These are phyloP conservation scores for Gloeopeniophorella convolvens DNA, from an alignment of 768 basidiomycete genomes.

Conservation along the genomic window DNA sequence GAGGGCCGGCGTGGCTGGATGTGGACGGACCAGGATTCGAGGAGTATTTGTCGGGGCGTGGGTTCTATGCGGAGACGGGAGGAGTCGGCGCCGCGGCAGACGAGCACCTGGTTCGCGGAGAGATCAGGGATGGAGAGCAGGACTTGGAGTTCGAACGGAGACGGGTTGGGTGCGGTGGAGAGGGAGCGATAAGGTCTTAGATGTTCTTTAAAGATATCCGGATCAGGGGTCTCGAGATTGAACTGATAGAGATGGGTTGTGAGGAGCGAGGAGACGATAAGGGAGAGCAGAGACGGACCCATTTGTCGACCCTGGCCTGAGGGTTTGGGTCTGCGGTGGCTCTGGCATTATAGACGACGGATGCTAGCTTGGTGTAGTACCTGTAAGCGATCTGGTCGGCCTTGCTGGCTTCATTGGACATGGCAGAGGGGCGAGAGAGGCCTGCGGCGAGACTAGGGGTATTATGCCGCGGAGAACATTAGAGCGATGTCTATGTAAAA, in stretches of 20 bases:
- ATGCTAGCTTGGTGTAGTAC: constrained; percentile 77
- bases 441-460: constrained; percentile 11
- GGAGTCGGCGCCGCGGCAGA: constrained; percentile 48
- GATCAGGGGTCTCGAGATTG: constrained; percentile 75
- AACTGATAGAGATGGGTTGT: constrained; percentile 41
- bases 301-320: constrained; percentile 64
- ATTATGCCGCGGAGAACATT: constrained; percentile 20
- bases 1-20: constrained; percentile 29
- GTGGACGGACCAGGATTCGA: constrained; percentile 62
- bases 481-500: constrained; percentile 7
- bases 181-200: constrained; percentile 57
- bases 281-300: constrained; percentile 49
- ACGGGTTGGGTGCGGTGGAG: constrained; percentile 34
- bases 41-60: constrained; percentile 58
- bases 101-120: constrained; percentile 63
- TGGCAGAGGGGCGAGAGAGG: constrained; percentile 28
- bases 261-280: neutral
- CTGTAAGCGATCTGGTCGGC: constrained; percentile 84
- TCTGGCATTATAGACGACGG: constrained; percentile 67
- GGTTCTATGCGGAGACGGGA: constrained; percentile 58
- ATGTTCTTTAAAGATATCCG: constrained; percentile 57
- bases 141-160: constrained; percentile 62
- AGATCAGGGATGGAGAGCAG: constrained; percentile 65
- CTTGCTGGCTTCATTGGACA: constrained; percentile 53
- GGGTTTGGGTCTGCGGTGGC: constrained; percentile 44